These are phyloP conservation scores for Tylopilus sp. DNA, from an alignment of 1,284 basidiomycete species.

Conservation along the genomic window DNA sequence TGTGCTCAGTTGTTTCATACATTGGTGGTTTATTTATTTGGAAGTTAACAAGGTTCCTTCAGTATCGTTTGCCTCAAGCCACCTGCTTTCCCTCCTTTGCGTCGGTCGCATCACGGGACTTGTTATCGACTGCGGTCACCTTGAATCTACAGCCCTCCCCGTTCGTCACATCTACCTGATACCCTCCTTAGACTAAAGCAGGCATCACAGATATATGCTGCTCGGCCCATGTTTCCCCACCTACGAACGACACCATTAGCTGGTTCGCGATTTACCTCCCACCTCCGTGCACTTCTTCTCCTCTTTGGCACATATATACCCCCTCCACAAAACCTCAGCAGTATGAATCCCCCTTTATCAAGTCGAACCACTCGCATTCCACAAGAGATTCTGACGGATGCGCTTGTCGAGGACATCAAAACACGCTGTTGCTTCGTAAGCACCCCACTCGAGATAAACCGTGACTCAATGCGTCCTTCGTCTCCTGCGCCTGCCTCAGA, in stretches of 20 bases:
- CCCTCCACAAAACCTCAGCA: conserved; percentile 66
- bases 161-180: conserved; percentile 46
- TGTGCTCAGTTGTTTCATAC: conserved; percentile 32
- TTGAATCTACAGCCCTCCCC: conserved; percentile 85
- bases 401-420: conserved; percentile 80
- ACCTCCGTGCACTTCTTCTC: conserved; percentile 74
- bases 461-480: conserved; percentile 37
- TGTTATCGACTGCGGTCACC: conserved; percentile 87
- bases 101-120: conserved; percentile 88
- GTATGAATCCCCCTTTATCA: conserved; percentile 58
- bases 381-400: conserved; percentile 67
- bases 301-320: conserved; percentile 79
- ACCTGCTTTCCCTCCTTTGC: conserved; percentile 79
- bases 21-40: background rate
- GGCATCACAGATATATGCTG: conserved; percentile 72
- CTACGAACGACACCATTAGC: conserved; percentile 81
- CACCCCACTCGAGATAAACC: conserved; percentile 42
- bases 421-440: conserved; percentile 79
- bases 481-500: conserved; percentile 47
- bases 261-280: conserved; percentile 68
- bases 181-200: conserved; percentile 1
- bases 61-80: conserved; percentile 87
- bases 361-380: conserved; percentile 66
- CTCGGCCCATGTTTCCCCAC: conserved; percentile 79
- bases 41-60: conserved; percentile 68